phyloP scores from a whole-genome alignment of 2,329 filamentous ascomycete species.

The Ceratocystis cubensis region DNA sequence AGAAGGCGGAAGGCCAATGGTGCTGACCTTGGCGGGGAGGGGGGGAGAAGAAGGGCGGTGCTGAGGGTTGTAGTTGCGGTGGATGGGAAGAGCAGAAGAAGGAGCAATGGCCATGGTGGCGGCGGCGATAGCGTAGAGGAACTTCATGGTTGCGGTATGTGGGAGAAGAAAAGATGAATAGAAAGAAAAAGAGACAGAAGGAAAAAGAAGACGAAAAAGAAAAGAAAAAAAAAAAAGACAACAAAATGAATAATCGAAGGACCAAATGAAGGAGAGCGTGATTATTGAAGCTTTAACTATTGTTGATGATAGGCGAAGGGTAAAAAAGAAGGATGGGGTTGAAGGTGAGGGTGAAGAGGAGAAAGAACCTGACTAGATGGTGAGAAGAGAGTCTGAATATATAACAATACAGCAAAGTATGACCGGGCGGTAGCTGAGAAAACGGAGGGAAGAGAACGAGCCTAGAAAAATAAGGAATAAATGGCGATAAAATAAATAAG shows the following conservation, averaged over 20 bases:
- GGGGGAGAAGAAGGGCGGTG: neutral
- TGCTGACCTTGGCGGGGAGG: neutral
- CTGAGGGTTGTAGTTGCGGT: neutral
- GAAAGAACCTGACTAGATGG: too few relatives aligned
- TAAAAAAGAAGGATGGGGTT: neutral
- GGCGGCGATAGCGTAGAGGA: conserved; percentile 11
- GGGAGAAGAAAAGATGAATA: neutral
- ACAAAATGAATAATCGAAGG: conserved; percentile 7
- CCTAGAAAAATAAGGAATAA: neutral
- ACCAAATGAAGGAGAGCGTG: neutral
- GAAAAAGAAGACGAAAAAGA: neutral
- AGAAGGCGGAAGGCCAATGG: conserved; percentile 16
- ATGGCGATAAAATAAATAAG: neutral
- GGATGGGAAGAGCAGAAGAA: neutral
- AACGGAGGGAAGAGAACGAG: neutral
- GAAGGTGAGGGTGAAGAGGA: neutral
- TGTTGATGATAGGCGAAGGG: neutral
- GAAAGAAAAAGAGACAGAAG: neutral
- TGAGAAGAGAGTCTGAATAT: too few relatives aligned
- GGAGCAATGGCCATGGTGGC: conserved; percentile 10
- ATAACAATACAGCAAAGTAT: too few relatives aligned
- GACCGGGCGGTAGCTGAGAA: neutral
- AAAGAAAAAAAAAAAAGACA: neutral
- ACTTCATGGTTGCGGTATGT: conserved; percentile 10
- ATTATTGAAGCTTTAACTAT: conserved; percentile 2